phyloP scores from a whole-genome alignment of 495 filamentous ascomycete genomes.

The Symbiotaphrina buchneri region DNA sequence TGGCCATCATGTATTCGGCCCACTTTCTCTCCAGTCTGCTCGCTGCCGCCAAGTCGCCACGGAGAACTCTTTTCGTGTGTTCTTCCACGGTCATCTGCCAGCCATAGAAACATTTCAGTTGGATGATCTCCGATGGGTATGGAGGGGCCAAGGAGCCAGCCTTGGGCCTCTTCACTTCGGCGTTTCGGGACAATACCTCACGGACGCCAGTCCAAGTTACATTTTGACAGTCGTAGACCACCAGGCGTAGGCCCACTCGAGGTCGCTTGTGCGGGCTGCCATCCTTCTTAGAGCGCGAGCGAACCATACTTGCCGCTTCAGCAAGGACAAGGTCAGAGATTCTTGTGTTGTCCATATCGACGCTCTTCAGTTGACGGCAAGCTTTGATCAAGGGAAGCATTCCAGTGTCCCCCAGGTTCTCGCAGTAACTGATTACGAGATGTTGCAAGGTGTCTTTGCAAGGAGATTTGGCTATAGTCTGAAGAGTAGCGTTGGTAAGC shows the following conservation, averaged over 20 bases:
- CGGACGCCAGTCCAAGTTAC: constrained; percentile 86
- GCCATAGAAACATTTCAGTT: constrained; percentile 80
- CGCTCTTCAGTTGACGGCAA: constrained; percentile 40
- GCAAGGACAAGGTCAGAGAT: constrained; percentile 71
- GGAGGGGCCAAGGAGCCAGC: constrained; percentile 14
- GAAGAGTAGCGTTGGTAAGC: constrained; percentile 50
- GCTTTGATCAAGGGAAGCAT: constrained; percentile 64
- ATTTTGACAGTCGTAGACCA: constrained; percentile 73
- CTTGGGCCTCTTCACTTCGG: constrained; percentile 27
- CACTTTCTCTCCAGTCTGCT: constrained; percentile 65
- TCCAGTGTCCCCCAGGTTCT: constrained; percentile 60
- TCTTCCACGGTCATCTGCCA: constrained; percentile 92
- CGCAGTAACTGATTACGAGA: constrained; percentile 77
- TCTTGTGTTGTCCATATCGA: constrained; percentile 89
- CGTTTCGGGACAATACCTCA: constrained; percentile 67
- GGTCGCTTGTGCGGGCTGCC: constrained; percentile 17
- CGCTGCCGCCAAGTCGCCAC: constrained; percentile 49
- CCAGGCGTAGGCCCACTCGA: constrained; percentile 46
- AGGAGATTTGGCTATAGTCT: constrained; percentile 49
- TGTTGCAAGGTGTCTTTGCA: constrained; percentile 51
- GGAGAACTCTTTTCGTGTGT: constrained; percentile 63
- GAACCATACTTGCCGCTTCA: constrained; percentile 60
- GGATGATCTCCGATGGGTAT: constrained; percentile 52
- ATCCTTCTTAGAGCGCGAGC: constrained; percentile 38
- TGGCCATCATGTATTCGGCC: constrained; percentile 85